These are phyloP conservation scores for Metschnikowia dekortorum DNA, from an alignment of 805 yeast genomes.

Conservation along the genomic window DNA sequence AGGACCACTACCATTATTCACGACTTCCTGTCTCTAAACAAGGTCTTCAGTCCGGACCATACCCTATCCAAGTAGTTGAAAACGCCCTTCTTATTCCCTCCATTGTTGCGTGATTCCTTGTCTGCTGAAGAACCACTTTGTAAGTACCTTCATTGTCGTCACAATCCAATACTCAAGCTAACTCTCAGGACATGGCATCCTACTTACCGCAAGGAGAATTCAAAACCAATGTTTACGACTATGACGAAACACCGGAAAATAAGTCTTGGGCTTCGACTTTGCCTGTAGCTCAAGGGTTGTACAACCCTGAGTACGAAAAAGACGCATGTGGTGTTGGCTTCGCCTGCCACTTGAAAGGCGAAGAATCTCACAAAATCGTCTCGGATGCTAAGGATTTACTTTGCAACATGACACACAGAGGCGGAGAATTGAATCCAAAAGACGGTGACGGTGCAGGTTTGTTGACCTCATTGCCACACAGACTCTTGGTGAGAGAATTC, in stretches of 20 bases:
- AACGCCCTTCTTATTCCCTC: background rate
- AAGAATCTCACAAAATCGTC: slow-evolving; percentile 83
- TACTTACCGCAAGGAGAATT: slow-evolving; percentile 39
- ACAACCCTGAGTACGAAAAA: slow-evolving; percentile 89
- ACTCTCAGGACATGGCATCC: slow-evolving; percentile 17
- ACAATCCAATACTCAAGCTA: background rate
- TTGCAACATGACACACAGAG: slow-evolving; percentile 98
- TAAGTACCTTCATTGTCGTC: background rate
- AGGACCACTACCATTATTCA: background rate
- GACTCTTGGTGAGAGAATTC: slow-evolving; percentile 81
- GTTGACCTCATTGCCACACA: slow-evolving; percentile 87
- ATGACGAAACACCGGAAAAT: slow-evolving; percentile 74
- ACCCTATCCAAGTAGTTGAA: background rate
- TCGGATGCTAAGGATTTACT: slow-evolving; percentile 83
- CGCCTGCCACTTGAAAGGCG: slow-evolving; percentile 89
- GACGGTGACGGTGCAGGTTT: slow-evolving; percentile 99
- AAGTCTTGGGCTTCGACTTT: slow-evolving; percentile 88
- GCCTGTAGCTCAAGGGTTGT: slow-evolving; percentile 83
- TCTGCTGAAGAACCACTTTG: background rate
- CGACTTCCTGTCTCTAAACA: background rate
- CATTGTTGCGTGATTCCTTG: slow-evolving; percentile 1
- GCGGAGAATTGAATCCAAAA: slow-evolving; percentile 95
- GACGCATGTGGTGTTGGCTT: slow-evolving; percentile 99
- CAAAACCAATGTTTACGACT: slow-evolving; percentile 47
- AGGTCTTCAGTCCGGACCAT: background rate